A percentile compares a stretch with the other conserved stretches of the same genome.
These are phyloP conservation scores for Pseudoperonospora humuli DNA, from an alignment of 352 stramenopile genomes.

Conservation along the genomic window DNA sequence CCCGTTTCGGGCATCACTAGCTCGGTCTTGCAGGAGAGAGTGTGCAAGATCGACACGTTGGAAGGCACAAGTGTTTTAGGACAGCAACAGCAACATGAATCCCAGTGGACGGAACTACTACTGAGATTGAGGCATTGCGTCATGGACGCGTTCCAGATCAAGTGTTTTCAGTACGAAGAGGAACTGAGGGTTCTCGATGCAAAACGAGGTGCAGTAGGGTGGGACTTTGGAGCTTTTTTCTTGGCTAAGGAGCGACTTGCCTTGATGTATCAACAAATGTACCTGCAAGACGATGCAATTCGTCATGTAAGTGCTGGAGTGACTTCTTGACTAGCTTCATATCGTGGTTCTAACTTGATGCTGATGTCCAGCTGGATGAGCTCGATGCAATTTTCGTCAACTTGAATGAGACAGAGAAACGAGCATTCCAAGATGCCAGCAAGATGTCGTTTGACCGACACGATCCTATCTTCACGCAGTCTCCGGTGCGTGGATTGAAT, in stretches of 20 bases:
- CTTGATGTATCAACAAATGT: constrained; percentile 81
- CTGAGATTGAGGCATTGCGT: constrained; percentile 59
- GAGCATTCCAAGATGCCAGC: constrained; percentile 13
- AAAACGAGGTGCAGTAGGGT: constrained; percentile 39
- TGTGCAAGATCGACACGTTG: constrained; percentile 80
- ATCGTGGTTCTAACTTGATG: background rate
- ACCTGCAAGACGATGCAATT: constrained; percentile 74
- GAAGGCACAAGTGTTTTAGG: constrained; percentile 61
- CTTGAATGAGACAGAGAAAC: constrained; percentile 27
- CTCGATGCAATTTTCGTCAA: constrained; percentile 69
- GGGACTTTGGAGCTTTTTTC: constrained; percentile 79
- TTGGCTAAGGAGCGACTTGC: constrained; percentile 69
- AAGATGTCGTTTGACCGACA: constrained; percentile 17
- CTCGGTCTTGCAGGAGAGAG: constrained; percentile 31
- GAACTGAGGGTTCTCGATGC: constrained; percentile 51
- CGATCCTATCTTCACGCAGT: constrained; percentile 53
- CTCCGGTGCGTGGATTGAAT: constrained; percentile 36
- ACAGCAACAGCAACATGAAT: constrained; percentile 71
- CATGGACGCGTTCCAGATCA: constrained; percentile 76
- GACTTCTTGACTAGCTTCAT: background rate
- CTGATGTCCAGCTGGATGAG: constrained; percentile 48
- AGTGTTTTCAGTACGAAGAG: constrained; percentile 78
- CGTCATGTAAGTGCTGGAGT: constrained; percentile 45
- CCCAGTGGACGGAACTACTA: constrained; percentile 72
- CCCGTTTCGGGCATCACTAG: constrained; percentile 9